Evolutionary conservation across 2,329 filamentous ascomycete genomes (phyloP), one percentile per base, ranked within the genome.

Genomic region (Nakataea oryzae): DNA sequence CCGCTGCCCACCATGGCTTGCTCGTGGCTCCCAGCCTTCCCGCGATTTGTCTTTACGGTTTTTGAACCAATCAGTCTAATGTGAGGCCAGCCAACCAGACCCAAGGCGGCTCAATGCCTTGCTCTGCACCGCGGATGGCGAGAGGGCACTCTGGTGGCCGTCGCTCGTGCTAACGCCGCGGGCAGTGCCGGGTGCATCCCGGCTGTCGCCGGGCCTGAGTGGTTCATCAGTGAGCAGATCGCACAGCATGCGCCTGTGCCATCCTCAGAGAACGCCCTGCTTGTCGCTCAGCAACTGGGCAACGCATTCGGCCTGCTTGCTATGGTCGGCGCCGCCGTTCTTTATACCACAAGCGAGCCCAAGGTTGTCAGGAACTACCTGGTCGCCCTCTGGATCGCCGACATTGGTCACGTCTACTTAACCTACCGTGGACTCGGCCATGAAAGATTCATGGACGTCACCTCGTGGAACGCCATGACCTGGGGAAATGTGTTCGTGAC

Each of bases 401-500:
- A 91, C 69, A 75, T 90, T 65, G 85, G 86, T 3, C 88, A 91
- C 70, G 74, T 91, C 29, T 83, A 78, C 59, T 78, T 86, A 64
- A 88, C 83, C 24, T 84, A 82, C 63, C 74, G 76, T 68, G 80
- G 78, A 8, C 76, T 91, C 65, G 87, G 86, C 11, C 77, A 76
- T 69, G 77, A 82, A 12, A 74, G 74, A 41, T 78, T 83, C 58
- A 65, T 82, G 57, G 79, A 84, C 66, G 73, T 87, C 13, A 73
- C 69, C 5, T 74, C 72, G 27, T 91, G 88, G 88, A 91, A 90
- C 70, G 75, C 81, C 41, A 81, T 88, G 77, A 82, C 86, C n/a
- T 89, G 85, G 84, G 89, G 88, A 3, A 91, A 91, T 68, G 78
- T 92, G 65, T 86, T 81, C 9, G 79, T 81, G 59, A 90, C 88